A percentile compares a stretch with the other conserved stretches of the same genome.
These are phyloP conservation scores for Chalciporus sphaerocephalus DNA, from an alignment of 768 basidiomycete species.

Conservation along the genomic window DNA sequence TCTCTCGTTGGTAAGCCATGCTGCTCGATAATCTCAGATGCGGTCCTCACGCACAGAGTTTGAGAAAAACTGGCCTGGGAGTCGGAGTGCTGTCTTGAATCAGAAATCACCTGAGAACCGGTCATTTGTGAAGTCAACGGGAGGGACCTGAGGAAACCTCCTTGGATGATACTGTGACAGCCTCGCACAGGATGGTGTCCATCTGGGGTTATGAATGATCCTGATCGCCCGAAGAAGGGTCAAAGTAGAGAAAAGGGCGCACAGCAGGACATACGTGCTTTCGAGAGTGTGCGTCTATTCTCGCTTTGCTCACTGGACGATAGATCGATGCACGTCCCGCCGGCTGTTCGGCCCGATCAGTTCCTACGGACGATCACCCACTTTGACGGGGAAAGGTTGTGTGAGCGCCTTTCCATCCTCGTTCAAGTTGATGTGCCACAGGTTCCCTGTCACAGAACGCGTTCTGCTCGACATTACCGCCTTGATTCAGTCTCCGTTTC, in stretches of 20 bases:
- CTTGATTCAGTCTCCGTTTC: slow-evolving; percentile 5
- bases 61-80: slow-evolving; percentile 22
- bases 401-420: background rate
- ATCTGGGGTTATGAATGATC: no score
- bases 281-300: slow-evolving; percentile 9
- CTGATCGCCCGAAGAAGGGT: background rate
- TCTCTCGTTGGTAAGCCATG: slow-evolving; percentile 3
- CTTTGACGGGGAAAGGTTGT: background rate
- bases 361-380: background rate
- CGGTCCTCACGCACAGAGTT: slow-evolving; percentile 19
- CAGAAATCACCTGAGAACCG: slow-evolving; percentile 20
- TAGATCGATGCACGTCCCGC: background rate
- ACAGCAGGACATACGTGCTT: background rate
- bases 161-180: slow-evolving; percentile 8
- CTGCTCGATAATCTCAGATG: slow-evolving; percentile 2
- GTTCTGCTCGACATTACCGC: background rate
- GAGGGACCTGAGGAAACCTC: background rate
- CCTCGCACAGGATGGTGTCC: slow-evolving; percentile 2
- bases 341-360: background rate
- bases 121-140: background rate
- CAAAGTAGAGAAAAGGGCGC: background rate
- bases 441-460: background rate
- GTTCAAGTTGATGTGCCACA: background rate
- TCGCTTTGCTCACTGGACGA: background rate
- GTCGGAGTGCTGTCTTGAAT: slow-evolving; percentile 9